These are phyloP conservation scores for Colletotrichum spinosum DNA, from an alignment of 2,329 filamentous ascomycete species.

Conservation along the genomic window DNA sequence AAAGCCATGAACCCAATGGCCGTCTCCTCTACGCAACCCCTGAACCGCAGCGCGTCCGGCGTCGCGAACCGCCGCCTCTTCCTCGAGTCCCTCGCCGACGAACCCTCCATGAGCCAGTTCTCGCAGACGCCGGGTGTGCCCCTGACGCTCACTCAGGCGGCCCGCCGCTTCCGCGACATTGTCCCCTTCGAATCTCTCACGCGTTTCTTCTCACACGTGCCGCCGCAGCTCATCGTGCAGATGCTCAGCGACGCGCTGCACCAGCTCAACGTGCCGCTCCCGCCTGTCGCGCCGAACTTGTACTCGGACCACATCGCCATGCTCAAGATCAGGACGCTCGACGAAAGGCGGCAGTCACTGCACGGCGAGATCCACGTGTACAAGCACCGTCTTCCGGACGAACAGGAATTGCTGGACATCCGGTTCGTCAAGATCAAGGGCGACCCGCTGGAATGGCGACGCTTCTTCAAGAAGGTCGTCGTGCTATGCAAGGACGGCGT, in stretches of 20 bases:
- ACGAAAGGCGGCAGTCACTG: slow-evolving; percentile 77
- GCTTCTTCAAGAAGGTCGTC: slow-evolving; percentile 97
- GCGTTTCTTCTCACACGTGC: slow-evolving; percentile 89
- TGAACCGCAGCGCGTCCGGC: slow-evolving; percentile 48
- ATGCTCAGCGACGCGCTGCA: slow-evolving; percentile 86
- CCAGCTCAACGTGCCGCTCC: slow-evolving; percentile 83
- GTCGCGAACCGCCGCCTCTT: slow-evolving; percentile 50
- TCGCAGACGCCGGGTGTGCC: slow-evolving; percentile 82
- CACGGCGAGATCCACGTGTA: slow-evolving; percentile 83
- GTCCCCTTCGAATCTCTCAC: slow-evolving; percentile 88
- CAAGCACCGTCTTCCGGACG: slow-evolving; percentile 67
- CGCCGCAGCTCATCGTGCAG: slow-evolving; percentile 79
- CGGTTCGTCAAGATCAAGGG: slow-evolving; percentile 95
- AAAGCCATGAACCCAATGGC: slow-evolving; percentile 60
- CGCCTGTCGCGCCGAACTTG: slow-evolving; percentile 58
- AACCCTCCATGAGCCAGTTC: slow-evolving; percentile 90
- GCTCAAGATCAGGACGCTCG: slow-evolving; percentile 80
- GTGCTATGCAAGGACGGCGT: slow-evolving; percentile 89
- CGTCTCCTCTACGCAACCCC: slow-evolving; percentile 63
- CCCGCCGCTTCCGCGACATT: slow-evolving; percentile 89
- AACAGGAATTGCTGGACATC: slow-evolving; percentile 79
- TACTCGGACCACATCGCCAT: slow-evolving; percentile 68
- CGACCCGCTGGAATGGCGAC: slow-evolving; percentile 94
- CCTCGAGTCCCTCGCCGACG: slow-evolving; percentile 79
- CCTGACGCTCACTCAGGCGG: slow-evolving; percentile 87